Base-by-base conservation (phyloP, 768 basidiomycete species). In the Boletus pseudopeckii region DNA sequence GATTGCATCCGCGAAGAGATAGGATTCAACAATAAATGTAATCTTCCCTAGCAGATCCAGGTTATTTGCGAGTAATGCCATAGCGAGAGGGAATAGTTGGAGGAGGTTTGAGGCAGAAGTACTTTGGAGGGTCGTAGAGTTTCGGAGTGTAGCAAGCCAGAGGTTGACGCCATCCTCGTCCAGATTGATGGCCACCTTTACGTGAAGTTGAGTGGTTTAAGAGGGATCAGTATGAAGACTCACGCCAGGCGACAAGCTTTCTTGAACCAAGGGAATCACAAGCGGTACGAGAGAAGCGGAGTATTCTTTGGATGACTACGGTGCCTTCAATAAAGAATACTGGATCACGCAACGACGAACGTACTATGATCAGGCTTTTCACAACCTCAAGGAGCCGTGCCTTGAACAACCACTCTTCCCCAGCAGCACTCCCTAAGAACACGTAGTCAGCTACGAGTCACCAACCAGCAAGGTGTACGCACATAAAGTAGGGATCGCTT, bases 141-240 rank as follows among this genome's bases (percentile, higher is more conserved):
- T 89, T 45, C 84, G 78, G 36, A 94, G 71, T 1, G 88, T 80
- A 32, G 80, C 74, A 22, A 78, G 74, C 93, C 92, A 95, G 11
- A 96, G 79, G 39, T 74, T 76, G 44, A 93, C 67, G 0, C 82
- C 88, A 67, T 95, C 92, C 55, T 84, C 82, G 59, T 95, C 92
- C 22, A 96, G 77, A 56, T 87, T 78, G 34, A 79, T 71, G n/a
- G 78, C 76, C 30, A 76, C 77, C 90, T 92, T 48, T 58, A 58
- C 48, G n/a, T 38, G 33, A n/a, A 11, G 33, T 54, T 54, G 36
- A 61, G 48, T 8, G 6, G 30, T 26, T 37, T 24, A 32, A 40
- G 40, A 38, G 20, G n/a, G 22, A 34, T 47, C 24, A 9, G 15
- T 13, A 20, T 26, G 20, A 30, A 48, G 6, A 71, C 75, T 61